Evolutionary conservation across 129 eudicot species (phyloP).

Genomic region (Flaveria linearis): DNA sequence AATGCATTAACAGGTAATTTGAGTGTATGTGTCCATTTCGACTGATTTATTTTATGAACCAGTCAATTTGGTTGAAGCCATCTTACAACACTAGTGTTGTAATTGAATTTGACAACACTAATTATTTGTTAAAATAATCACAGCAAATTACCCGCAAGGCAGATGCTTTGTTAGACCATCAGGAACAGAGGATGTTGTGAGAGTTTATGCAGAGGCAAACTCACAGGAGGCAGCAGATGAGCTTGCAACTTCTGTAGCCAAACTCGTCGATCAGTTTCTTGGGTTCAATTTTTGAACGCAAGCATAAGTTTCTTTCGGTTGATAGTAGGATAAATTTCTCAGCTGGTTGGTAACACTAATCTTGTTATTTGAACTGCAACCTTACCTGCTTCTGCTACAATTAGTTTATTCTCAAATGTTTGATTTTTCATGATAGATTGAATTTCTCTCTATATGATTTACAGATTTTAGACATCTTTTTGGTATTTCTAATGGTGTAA

Average conservation of each 20-base stretch:
- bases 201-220: slow-evolving; percentile 86
- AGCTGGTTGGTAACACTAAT: slow-evolving; percentile 4
- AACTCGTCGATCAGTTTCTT: slow-evolving; percentile 58
- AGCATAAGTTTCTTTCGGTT: not conserved
- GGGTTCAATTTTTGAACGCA: slow-evolving; percentile 36
- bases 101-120: not conserved
- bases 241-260: slow-evolving; percentile 65
- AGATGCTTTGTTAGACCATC: slow-evolving; percentile 93
- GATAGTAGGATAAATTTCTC: not conserved
- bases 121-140: slow-evolving; percentile 1
- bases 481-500: not conserved
- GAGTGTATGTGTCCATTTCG: not conserved
- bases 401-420: not conserved
- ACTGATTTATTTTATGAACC: not conserved
- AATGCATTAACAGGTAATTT: slow-evolving; percentile 56
- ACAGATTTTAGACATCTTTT: not conserved
- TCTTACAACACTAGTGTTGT: not conserved
- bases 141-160: slow-evolving; percentile 64
- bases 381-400: slow-evolving; percentile 2
- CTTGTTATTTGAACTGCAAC: not conserved
- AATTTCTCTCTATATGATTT: not conserved
- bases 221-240: slow-evolving; percentile 74
- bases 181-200: slow-evolving; percentile 84
- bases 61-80: not conserved
- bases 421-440: not conserved